Conservation (phyloP, 345 rosid genomes). For the Boechera divaricarpa region DNA sequence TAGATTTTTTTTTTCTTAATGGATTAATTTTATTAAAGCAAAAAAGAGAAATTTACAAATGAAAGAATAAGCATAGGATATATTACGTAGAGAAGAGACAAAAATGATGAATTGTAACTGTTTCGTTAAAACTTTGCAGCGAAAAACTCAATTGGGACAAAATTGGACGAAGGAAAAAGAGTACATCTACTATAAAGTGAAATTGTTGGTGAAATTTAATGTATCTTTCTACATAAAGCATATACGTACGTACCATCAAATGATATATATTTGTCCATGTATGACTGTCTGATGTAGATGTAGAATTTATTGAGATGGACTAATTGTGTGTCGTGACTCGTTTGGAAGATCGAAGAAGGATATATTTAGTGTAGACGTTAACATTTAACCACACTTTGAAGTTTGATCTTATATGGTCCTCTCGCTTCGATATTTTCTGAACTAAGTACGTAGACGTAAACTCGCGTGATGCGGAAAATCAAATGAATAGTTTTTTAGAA, state of each 20-base stretch:
- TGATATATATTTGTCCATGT: conserved; percentile 17
- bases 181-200: too few relatives aligned
- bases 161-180: too few relatives aligned
- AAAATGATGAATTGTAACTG: too few relatives aligned
- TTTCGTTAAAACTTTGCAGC: too few relatives aligned
- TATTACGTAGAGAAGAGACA: too few relatives aligned
- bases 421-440: conserved; percentile 33
- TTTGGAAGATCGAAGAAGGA: conserved; percentile 19
- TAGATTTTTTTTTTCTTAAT: too few relatives aligned
- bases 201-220: background rate
- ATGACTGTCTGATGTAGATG: conserved; percentile 36
- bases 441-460: conserved; percentile 2
- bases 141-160: too few relatives aligned
- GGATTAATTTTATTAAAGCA: too few relatives aligned
- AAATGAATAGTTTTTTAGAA: background rate
- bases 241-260: conserved; percentile 23
- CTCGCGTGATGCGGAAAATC: background rate
- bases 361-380: conserved; percentile 43
- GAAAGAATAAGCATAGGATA: too few relatives aligned
- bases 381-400: conserved; percentile 36
- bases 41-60: too few relatives aligned
- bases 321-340: conserved; percentile 34
- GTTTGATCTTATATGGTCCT: conserved; percentile 41
- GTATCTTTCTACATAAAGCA: conserved; percentile 25
- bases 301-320: conserved; percentile 20